Conservation (phyloP, 257 asterid species). For the Lycium barbarum region DNA sequence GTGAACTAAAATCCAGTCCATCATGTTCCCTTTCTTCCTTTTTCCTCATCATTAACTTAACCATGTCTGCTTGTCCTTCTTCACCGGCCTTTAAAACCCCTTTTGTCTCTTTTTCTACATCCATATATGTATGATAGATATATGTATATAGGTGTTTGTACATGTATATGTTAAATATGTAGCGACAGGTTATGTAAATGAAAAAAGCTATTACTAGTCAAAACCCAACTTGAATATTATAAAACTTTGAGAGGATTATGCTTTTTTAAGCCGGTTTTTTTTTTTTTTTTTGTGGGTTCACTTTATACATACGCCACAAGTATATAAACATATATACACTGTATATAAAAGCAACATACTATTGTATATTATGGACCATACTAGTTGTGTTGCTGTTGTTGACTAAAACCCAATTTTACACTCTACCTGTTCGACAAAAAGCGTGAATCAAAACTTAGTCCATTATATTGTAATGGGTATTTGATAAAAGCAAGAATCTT, state of each 20-base stretch:
- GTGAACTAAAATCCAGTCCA: conserved; percentile 31
- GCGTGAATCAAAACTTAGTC: conserved; percentile 39
- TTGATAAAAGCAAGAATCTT: conserved; percentile 46
- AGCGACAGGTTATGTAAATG: neutral
- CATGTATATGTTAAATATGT: neutral
- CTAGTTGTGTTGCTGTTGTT: neutral
- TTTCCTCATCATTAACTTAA: conserved; percentile 57
- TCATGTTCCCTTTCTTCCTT: neutral
- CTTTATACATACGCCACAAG: conserved; percentile 34
- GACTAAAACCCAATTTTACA: neutral
- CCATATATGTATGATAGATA: neutral
- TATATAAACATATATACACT: neutral
- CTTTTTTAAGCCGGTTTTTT: conserved; percentile 40
- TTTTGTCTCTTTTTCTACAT: conserved; percentile 28
- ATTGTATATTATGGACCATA: conserved; percentile 39
- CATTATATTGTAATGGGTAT: conserved; percentile 27
- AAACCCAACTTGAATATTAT: conserved; percentile 33
- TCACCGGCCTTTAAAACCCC: conserved; percentile 44
- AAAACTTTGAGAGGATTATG: conserved; percentile 35
- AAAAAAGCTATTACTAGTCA: conserved; percentile 26
- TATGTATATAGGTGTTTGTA: neutral
- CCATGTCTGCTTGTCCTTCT: conserved; percentile 49
- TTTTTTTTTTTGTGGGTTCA: conserved; percentile 40
- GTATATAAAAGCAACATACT: neutral
- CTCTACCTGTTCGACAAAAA: conserved; percentile 63